These are phyloP conservation scores for Isabelozyma heimii DNA, from an alignment of 805 yeast genomes.

Conservation along the genomic window DNA sequence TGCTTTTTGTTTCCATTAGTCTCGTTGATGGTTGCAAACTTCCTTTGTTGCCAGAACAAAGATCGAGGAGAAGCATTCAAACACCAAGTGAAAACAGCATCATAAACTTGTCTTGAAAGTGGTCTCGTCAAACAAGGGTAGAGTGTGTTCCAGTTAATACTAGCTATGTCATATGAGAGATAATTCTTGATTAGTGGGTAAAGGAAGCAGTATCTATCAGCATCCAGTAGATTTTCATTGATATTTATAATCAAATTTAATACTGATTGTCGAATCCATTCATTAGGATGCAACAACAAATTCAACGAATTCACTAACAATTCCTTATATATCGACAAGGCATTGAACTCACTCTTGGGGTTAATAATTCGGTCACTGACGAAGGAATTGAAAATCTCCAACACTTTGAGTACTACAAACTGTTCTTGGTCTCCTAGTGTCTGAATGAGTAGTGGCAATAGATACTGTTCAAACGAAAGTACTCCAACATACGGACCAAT, in stretches of 20 bases:
- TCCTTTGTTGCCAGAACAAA: slow-evolving; percentile 70
- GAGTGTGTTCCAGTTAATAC: slow-evolving; percentile 62
- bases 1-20: slow-evolving; percentile 10
- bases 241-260: slow-evolving; percentile 60
- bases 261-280: slow-evolving; percentile 74
- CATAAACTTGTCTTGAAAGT: slow-evolving; percentile 61
- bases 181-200: slow-evolving; percentile 78
- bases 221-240: slow-evolving; percentile 59
- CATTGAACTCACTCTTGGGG: slow-evolving; percentile 35
- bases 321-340: slow-evolving; percentile 36
- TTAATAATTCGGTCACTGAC: slow-evolving; percentile 30
- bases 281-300: slow-evolving; percentile 80
- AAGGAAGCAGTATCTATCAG: slow-evolving; percentile 80
- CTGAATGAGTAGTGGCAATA: slow-evolving; percentile 80
- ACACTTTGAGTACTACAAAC: slow-evolving; percentile 67
- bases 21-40: slow-evolving; percentile 13
- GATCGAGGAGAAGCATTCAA: slow-evolving; percentile 56
- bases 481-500: slow-evolving; percentile 81
- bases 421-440: slow-evolving; percentile 84
- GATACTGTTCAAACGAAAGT: slow-evolving; percentile 79
- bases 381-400: slow-evolving; percentile 40
- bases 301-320: slow-evolving; percentile 38
- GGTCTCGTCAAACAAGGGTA: slow-evolving; percentile 69
- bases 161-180: slow-evolving; percentile 72
- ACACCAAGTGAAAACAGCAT: slow-evolving; percentile 69